Conservation (phyloP, 2,329 filamentous ascomycete species). For the Colletotrichum euphorbiae region DNA sequence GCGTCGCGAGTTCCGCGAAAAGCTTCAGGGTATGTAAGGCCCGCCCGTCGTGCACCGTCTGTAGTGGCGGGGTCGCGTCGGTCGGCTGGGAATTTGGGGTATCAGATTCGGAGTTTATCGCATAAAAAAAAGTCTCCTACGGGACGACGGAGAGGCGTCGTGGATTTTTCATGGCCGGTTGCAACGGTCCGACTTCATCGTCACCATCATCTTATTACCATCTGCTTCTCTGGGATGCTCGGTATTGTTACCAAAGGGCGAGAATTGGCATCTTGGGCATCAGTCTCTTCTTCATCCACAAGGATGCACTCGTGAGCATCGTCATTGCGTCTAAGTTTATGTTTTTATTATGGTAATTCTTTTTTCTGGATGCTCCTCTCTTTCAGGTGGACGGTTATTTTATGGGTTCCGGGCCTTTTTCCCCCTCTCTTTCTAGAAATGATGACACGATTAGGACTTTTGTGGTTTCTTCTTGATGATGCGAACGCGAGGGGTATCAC, state of each 20-base stretch:
- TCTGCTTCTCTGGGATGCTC: background rate
- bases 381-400: background rate
- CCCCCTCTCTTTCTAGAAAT: constrained; percentile 9
- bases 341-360: constrained; percentile 5
- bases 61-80: background rate
- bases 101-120: constrained; percentile 31
- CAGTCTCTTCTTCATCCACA: background rate
- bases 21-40: constrained; percentile 3
- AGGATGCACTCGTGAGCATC: constrained; percentile 7
- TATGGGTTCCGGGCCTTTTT: background rate
- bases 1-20: constrained; percentile 41
- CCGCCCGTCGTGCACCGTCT: background rate
- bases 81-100: background rate
- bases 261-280: constrained; percentile 11
- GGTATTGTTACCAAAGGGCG: constrained; percentile 6
- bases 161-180: background rate
- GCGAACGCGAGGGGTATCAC: constrained; percentile 7
- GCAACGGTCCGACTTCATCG: background rate
- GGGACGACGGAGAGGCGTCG: constrained; percentile 30
- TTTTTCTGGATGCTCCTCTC: background rate
- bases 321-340: background rate
- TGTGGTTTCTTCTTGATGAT: background rate
- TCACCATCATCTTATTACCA: background rate
- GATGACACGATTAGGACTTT: constrained; percentile 26
- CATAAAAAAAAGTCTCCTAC: constrained; percentile 35